Evolutionary conservation across 2,329 filamentous ascomycete species (phyloP).

Genomic region (Endoconidiophora polonica): DNA sequence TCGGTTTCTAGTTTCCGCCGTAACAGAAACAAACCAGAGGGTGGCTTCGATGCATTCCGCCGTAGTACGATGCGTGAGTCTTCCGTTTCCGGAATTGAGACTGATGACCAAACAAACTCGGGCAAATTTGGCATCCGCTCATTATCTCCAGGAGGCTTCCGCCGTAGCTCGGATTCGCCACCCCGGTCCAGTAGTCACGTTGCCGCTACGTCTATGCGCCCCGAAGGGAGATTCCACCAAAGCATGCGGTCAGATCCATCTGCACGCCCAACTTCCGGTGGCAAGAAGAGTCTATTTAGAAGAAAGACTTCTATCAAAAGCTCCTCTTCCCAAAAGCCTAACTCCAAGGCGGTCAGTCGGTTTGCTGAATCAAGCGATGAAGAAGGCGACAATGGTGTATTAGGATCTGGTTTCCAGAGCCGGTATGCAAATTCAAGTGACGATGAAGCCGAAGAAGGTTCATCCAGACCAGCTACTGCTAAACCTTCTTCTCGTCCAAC

Average conservation of each 20-base stretch:
- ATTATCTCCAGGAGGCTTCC: slow-evolving; percentile 43
- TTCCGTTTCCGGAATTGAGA: slow-evolving; percentile 43
- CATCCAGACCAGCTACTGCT: background rate
- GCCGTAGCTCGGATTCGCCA: slow-evolving; percentile 30
- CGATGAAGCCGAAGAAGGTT: slow-evolving; percentile 24
- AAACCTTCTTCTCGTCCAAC: background rate
- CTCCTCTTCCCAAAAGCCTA: slow-evolving; percentile 21
- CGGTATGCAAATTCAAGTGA: slow-evolving; percentile 53
- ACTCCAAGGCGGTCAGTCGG: slow-evolving; percentile 27
- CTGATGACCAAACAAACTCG: slow-evolving; percentile 21
- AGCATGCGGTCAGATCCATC: slow-evolving; percentile 24
- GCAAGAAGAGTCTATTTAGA: slow-evolving; percentile 25
- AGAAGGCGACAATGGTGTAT: slow-evolving; percentile 20
- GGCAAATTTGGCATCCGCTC: slow-evolving; percentile 55
- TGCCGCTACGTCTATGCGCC: slow-evolving; percentile 22
- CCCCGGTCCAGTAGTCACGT: slow-evolving; percentile 21
- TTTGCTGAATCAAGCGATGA: slow-evolving; percentile 62
- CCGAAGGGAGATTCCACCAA: slow-evolving; percentile 25
- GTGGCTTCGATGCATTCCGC: background rate
- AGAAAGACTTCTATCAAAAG: slow-evolving; percentile 18
- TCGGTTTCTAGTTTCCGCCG: slow-evolving; percentile 13
- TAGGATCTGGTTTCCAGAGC: slow-evolving; percentile 18
- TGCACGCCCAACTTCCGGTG: slow-evolving; percentile 16
- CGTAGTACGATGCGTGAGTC: slow-evolving; percentile 13
- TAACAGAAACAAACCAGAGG: background rate